Base-by-base conservation (phyloP, 1,284 basidiomycete genomes). In the Ustilago xerochloae region DNA sequence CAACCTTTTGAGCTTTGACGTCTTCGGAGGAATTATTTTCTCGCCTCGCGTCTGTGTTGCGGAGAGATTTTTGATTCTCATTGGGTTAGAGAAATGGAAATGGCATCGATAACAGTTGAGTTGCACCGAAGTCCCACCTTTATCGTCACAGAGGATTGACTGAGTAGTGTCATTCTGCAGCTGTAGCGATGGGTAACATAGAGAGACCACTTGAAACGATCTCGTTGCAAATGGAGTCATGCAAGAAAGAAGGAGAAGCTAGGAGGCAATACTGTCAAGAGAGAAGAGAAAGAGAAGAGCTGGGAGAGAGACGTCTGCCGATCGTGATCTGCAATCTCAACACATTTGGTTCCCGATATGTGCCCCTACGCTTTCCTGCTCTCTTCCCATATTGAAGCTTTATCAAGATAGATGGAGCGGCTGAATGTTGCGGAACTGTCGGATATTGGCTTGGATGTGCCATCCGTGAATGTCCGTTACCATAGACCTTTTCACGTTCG, bases 41-140 rank as follows among this genome's bases (percentile, higher is more conserved):
- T 32, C 18, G 12, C n/a, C n/a, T n/a, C n/a, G n/a, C 35, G 28
- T 16, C 20, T 45, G 49, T 45, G 48, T 41, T 48, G 43, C 65
- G 65, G 55, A 62, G 65, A 63, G 55, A 62, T 48, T 66, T 24
- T 52, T 36, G n/a, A n/a, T n/a, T n/a, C n/a, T n/a, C n/a, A n/a
- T 36, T 29, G 16, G 22, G 41, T 43, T 43, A 24, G n/a, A 20
- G 30, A 8, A 18, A 12, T 24, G 49, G 24, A 18, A 47, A 30
- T n/a, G n/a, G n/a, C 36, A 68, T 69, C 66, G 66, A 69, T 63
- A 69, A 69, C 54, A 32, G n/a, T 8, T 33, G 13, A 30, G 28
- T 46, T 67, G 58, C 53, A 56, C 64, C 64, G 58, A 67, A 41
- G 64, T 56, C 64, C 24, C 53, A 22, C 57, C 63, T 54, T 56